A percentile compares a stretch with the other conserved stretches of the same genome.
Evolutionary conservation across 495 filamentous ascomycete genomes (phyloP).

Genomic region (Neurospora sp.): DNA sequence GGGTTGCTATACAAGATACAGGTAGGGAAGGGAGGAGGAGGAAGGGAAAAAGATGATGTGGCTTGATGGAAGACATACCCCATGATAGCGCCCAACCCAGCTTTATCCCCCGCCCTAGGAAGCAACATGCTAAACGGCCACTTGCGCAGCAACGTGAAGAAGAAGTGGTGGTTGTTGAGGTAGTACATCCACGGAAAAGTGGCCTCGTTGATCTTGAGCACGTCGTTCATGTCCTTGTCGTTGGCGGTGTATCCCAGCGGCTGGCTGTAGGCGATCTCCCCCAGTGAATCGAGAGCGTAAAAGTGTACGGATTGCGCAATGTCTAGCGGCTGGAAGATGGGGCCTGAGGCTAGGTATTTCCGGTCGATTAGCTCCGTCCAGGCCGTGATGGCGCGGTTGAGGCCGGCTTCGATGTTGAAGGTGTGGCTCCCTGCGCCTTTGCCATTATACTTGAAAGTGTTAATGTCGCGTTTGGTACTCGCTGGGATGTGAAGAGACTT

Average conservation of each 20-base stretch:
- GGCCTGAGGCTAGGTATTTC: slow-evolving; percentile 37
- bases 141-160: slow-evolving; percentile 37
- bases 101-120: slow-evolving; percentile 10
- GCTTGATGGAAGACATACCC: slow-evolving; percentile 3
- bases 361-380: slow-evolving; percentile 29
- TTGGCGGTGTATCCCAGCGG: slow-evolving; percentile 51
- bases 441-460: slow-evolving; percentile 13
- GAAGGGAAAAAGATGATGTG: no score
- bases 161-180: slow-evolving; percentile 41
- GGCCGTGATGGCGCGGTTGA: slow-evolving; percentile 33
- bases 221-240: slow-evolving; percentile 45
- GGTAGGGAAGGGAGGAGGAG: no score
- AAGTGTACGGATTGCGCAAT: slow-evolving; percentile 33
- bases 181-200: slow-evolving; percentile 38
- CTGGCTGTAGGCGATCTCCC: slow-evolving; percentile 51
- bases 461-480: not conserved
- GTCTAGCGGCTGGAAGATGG: slow-evolving; percentile 35
- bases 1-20: not conserved
- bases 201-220: slow-evolving; percentile 43
- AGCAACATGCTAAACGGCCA: slow-evolving; percentile 14
- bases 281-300: slow-evolving; percentile 55
- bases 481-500: not conserved
- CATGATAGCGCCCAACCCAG: slow-evolving; percentile 10
- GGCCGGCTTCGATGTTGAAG: slow-evolving; percentile 36
- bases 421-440: slow-evolving; percentile 23